Evolutionary conservation across 805 yeast genomes (phyloP).

Genomic region (Wickerhamomyces queroliae): DNA sequence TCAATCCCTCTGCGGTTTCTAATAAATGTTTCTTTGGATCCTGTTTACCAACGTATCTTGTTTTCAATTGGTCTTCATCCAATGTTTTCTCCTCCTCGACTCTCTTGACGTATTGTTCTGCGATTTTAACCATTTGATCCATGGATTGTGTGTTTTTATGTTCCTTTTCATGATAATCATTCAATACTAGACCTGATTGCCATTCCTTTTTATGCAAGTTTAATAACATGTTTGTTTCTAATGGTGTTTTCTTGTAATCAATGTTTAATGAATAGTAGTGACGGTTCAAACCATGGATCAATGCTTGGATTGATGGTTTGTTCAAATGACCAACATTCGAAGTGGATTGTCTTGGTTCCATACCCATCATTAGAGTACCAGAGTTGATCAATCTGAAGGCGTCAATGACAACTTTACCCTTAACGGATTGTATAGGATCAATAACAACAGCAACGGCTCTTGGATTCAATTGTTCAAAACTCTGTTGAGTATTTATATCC

Average conservation of each 20-base stretch:
- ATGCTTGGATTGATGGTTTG: slow-evolving; percentile 94
- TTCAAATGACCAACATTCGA: slow-evolving; percentile 92
- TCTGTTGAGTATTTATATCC: slow-evolving; percentile 96
- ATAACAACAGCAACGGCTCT: slow-evolving; percentile 98
- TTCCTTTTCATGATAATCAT: slow-evolving; percentile 75
- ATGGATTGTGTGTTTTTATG: slow-evolving; percentile 67
- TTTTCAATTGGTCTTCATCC: slow-evolving; percentile 81
- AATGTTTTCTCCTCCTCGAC: slow-evolving; percentile 90
- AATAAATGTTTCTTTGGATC: slow-evolving; percentile 97
- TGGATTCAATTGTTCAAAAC: slow-evolving; percentile 91
- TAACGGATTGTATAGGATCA: slow-evolving; percentile 97
- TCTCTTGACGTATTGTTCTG: slow-evolving; percentile 82
- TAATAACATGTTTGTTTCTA: slow-evolving; percentile 90
- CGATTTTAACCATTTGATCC: slow-evolving; percentile 79
- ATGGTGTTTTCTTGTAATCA: slow-evolving; percentile 86
- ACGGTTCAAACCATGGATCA: slow-evolving; percentile 95
- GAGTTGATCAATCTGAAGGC: slow-evolving; percentile 94
- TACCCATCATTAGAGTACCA: slow-evolving; percentile 85
- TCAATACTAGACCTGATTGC: slow-evolving; percentile 84
- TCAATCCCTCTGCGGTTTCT: slow-evolving; percentile 77
- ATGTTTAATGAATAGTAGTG: slow-evolving; percentile 94
- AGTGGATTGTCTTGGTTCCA: slow-evolving; percentile 96
- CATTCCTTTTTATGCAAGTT: slow-evolving; percentile 93
- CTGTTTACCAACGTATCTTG: slow-evolving; percentile 96
- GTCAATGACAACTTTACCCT: slow-evolving; percentile 98